phyloP scores from a whole-genome alignment of 768 basidiomycete species.

The Daedaleopsis nitida region DNA sequence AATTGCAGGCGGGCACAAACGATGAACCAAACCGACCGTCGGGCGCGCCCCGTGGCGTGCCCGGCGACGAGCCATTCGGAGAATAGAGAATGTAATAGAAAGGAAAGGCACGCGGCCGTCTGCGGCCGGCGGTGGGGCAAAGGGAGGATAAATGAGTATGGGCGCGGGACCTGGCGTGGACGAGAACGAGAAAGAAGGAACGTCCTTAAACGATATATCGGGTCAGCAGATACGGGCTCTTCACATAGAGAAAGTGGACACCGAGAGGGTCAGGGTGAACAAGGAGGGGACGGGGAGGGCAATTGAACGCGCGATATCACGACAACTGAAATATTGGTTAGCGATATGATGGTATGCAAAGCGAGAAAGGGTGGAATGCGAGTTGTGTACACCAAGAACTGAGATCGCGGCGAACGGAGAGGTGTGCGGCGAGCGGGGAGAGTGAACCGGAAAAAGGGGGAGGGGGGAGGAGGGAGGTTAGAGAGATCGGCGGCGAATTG shows the following conservation, averaged over 20 bases:
- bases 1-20: background rate
- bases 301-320: no score
- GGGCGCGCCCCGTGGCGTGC: no score
- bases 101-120: background rate
- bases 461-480: no score
- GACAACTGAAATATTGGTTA: background rate
- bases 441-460: no score
- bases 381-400: background rate
- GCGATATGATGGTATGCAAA: background rate
- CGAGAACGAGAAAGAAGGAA: background rate
- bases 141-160: background rate
- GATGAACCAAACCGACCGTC: no score
- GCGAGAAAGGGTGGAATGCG: background rate
- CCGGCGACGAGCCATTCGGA: background rate
- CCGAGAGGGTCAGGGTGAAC: no score
- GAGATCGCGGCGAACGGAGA: no score
- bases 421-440: no score
- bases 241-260: background rate
- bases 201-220: background rate
- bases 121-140: background rate
- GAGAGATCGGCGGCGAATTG: no score
- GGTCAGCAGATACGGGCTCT: background rate
- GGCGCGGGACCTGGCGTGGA: background rate
- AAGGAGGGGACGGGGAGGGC: no score
- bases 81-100: no score